Conservation (phyloP, 2,329 filamentous ascomycete species). For the Aspergillus sclerotialis region DNA sequence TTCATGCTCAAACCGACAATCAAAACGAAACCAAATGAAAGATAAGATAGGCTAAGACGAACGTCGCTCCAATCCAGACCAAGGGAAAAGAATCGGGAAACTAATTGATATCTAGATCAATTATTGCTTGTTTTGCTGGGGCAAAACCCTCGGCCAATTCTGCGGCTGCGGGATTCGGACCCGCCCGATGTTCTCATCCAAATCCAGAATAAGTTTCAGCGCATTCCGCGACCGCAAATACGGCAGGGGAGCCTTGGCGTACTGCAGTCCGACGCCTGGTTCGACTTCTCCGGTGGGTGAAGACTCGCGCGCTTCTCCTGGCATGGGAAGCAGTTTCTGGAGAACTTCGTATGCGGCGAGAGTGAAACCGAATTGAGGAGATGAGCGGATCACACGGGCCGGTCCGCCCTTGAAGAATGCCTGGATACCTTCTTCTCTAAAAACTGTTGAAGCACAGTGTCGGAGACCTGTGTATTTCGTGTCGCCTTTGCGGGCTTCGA, state of each 20-base stretch:
- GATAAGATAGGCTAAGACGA: too few species aligned
- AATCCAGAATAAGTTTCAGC: slow-evolving; percentile 87
- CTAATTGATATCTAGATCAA: background rate
- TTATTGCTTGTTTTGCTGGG: slow-evolving; percentile 18
- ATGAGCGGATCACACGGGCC: slow-evolving; percentile 88
- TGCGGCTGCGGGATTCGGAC: slow-evolving; percentile 49
- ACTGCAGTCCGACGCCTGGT: slow-evolving; percentile 56
- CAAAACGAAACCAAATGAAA: too few species aligned
- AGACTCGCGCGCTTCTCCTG: slow-evolving; percentile 52
- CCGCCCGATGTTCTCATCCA: slow-evolving; percentile 88
- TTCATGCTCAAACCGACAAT: background rate
- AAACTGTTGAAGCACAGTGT: slow-evolving; percentile 77
- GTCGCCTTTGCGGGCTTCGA: slow-evolving; percentile 94
- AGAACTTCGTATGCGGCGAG: slow-evolving; percentile 91
- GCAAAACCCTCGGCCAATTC: slow-evolving; percentile 32
- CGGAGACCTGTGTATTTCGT: slow-evolving; percentile 77
- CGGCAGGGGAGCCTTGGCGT: slow-evolving; percentile 57
- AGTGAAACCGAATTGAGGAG: slow-evolving; percentile 96
- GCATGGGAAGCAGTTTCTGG: slow-evolving; percentile 72
- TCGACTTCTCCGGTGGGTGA: slow-evolving; percentile 56
- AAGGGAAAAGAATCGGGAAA: background rate
- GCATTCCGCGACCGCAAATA: slow-evolving; percentile 77
- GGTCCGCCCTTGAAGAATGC: slow-evolving; percentile 99
- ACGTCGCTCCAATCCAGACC: too few species aligned
- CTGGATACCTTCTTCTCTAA: slow-evolving; percentile 83